Evolutionary conservation across 208 protist genomes (phyloP), one percentile per base, ranked within the genome.

Genomic region (Leishmania major): DNA sequence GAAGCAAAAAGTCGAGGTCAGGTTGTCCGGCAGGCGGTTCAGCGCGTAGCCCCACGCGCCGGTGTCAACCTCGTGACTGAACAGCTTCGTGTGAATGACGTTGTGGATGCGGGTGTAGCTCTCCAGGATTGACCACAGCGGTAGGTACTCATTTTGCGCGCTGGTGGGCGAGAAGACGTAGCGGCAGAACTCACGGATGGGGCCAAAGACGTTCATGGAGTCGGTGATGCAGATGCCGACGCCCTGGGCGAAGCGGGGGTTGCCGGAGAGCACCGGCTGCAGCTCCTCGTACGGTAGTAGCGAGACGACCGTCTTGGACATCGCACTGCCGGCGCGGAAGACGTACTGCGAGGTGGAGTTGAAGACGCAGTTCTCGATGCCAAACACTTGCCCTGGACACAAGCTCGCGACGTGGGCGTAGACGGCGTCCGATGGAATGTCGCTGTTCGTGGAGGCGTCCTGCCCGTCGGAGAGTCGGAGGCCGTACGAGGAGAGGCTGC

Each of bases 41-140:
- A 95, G 70, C 60, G 94, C 93, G 88, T 97, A 97, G 78, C 92
- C 92, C 93, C 94, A 97, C 28, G 92, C 91, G n/a, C 91, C 92
- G 22, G 91, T 94, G 89, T 97, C 94, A 28, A 97, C 80, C 79
- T 95, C 87, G 51, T 83, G 82, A 78, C 88, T 93, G 80, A 89
- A 87, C 60, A 96, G 79, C 77, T 95, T 95, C 51, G 92, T 94
- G 91, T 98, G 93, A 49, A 98, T 97, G 69, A 95, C 93, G 76
- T 96, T 96, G 73, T 95, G 83, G 53, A 98, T 88, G 77, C 86
- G 81, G 71, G 89, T 95, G 90, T 96, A 97, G 72, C 83, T 90
- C 71, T 96, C 88, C 66, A 97, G 77, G 73, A 97, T 96, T 43
- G 85, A 89, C 94, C 91, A 95, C 57, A 97, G 83, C 43, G 90